Evolutionary conservation across 2,329 filamentous ascomycete genomes (phyloP).

Genomic region (Capronia epimyces): DNA sequence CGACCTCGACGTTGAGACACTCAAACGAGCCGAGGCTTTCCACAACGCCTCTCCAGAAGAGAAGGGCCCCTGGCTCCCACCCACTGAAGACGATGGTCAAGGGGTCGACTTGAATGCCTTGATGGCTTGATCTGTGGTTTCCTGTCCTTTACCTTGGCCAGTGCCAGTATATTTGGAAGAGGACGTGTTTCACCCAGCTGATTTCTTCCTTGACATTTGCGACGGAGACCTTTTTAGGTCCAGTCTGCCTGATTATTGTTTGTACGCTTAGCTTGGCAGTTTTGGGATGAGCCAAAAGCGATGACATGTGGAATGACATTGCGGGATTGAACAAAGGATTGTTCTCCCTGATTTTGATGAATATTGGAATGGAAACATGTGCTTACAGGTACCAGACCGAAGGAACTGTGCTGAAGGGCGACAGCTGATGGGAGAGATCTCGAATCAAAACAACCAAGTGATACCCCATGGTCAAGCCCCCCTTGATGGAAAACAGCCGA

Average conservation of each 20-base stretch:
- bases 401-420: background rate
- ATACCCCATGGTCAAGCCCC: conserved; percentile 13
- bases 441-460: background rate
- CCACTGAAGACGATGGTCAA: conserved; percentile 15
- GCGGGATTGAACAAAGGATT: background rate
- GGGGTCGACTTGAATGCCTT: conserved; percentile 34
- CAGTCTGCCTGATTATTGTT: background rate
- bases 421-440: background rate
- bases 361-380: background rate
- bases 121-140: conserved; percentile 20
- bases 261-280: background rate
- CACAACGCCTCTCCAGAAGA: conserved; percentile 75
- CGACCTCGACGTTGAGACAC: conserved; percentile 84
- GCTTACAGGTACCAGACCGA: background rate
- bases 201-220: background rate
- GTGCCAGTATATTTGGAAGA: conserved; percentile 13
- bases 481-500: conserved; percentile 18
- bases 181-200: background rate
- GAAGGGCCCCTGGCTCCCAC: conserved; percentile 69
- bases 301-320: conserved; percentile 12
- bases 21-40: conserved; percentile 82
- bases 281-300: conserved; percentile 3
- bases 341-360: background rate
- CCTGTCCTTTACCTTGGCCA: background rate
- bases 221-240: background rate